Evolutionary conservation across 345 rosid species (phyloP).

Genomic region (Populus euphratica): DNA sequence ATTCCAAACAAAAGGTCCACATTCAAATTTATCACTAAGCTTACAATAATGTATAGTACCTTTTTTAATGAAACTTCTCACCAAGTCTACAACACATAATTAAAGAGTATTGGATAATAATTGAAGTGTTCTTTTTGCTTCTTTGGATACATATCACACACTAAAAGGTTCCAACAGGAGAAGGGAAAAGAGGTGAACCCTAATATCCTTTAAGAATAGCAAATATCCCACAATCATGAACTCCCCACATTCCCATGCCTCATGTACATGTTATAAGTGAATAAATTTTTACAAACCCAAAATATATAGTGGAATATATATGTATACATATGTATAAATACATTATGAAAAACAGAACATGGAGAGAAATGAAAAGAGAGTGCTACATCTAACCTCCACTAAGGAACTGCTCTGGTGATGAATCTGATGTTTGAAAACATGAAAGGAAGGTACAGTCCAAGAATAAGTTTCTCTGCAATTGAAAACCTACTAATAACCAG

Average conservation of each 20-base stretch:
- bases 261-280: not conserved
- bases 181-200: not conserved
- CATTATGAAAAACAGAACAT: not conserved
- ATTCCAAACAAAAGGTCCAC: not conserved
- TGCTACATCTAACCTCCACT: conserved; percentile 50
- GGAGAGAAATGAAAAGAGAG: not conserved
- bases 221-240: not conserved
- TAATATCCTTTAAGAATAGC: no score
- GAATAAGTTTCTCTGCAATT: conserved; percentile 49
- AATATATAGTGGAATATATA: not conserved
- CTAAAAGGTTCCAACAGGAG: not conserved
- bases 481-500: conserved; percentile 64
- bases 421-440: conserved; percentile 43
- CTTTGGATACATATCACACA: not conserved
- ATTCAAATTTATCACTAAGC: not conserved
- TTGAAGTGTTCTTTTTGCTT: not conserved
- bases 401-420: conserved; percentile 72
- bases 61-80: not conserved
- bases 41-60: not conserved
- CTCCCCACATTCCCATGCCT: not conserved
- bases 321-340: not conserved
- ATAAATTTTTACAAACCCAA: not conserved
- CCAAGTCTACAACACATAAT: not conserved
- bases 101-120: not conserved
- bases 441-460: conserved; percentile 41